Conservation (phyloP, 306 rosid species). For the Medicago arabica region DNA sequence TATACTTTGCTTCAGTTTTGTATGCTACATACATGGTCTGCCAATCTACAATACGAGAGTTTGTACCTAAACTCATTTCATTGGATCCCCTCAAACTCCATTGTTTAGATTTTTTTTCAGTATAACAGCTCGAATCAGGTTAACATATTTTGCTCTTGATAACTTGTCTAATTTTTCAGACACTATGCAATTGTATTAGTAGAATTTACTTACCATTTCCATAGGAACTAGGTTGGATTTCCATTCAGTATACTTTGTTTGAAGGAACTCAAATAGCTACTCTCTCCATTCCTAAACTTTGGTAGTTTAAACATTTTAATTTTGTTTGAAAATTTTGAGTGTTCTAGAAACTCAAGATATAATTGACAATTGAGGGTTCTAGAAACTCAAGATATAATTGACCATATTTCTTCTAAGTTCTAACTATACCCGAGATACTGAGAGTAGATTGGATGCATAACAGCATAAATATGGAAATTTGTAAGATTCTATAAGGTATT, state of each 20-base stretch:
- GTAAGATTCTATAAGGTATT: too few relatives aligned
- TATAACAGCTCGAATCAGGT: conserved; percentile 16
- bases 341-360: background rate
- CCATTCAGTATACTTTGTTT: background rate
- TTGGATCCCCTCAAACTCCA: conserved; percentile 13
- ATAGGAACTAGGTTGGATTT: background rate
- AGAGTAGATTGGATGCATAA: background rate
- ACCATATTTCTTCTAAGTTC: too few relatives aligned
- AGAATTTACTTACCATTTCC: background rate
- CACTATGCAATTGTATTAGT: background rate
- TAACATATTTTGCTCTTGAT: background rate
- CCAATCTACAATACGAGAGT: conserved; percentile 23
- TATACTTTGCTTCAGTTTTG: conserved; percentile 36
- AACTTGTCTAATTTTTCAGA: background rate
- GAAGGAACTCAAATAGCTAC: conserved; percentile 6
- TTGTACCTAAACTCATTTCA: background rate
- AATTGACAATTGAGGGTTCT: too few relatives aligned
- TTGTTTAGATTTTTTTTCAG: conserved; percentile 13
- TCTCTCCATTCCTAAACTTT: background rate
- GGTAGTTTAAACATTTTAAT: background rate
- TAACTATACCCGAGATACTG: background rate
- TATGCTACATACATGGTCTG: conserved; percentile 27
- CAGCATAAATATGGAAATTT: too few relatives aligned
- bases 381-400: too few relatives aligned
- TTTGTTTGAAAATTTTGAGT: background rate